Percentiles rank a stretch among this genome's conserved stretches.
Evolutionary conservation across 2,329 filamentous ascomycete species (phyloP).

Genomic region (Phaeosphaeria sp.): DNA sequence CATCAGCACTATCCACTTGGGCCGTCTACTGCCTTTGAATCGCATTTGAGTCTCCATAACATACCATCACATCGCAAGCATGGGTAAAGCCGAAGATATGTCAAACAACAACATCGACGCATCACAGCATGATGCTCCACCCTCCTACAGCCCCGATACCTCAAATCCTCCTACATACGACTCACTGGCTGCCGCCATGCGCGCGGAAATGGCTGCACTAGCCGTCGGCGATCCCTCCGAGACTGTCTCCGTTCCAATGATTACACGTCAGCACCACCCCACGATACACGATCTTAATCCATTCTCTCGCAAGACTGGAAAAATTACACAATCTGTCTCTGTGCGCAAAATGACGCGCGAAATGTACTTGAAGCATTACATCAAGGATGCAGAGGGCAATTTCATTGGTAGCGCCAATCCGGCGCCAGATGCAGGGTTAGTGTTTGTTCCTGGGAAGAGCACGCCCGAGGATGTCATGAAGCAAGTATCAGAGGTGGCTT

Average conservation of each 20-base stretch:
- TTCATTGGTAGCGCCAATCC: slow-evolving; percentile 31
- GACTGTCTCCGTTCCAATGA: slow-evolving; percentile 20
- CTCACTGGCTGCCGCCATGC: slow-evolving; percentile 1
- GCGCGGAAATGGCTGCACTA: slow-evolving; percentile 9
- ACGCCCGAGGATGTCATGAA: slow-evolving; percentile 34
- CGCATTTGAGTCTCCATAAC: not conserved
- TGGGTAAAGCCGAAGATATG: not conserved
- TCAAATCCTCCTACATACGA: slow-evolving; percentile 12
- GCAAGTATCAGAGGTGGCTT: slow-evolving; percentile 35
- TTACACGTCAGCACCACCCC: slow-evolving; percentile 9
- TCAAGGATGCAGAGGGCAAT: slow-evolving; percentile 36
- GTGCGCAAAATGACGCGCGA: slow-evolving; percentile 27
- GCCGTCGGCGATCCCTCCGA: slow-evolving; percentile 11
- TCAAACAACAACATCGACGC: not conserved
- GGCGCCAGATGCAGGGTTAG: slow-evolving; percentile 31
- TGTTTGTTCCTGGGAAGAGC: slow-evolving; percentile 38
- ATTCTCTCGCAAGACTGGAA: slow-evolving; percentile 15
- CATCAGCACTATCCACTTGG: not conserved
- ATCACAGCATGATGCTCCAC: slow-evolving; percentile 4
- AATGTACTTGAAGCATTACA: slow-evolving; percentile 36
- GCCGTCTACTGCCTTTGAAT: not conserved
- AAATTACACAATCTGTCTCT: slow-evolving; percentile 7
- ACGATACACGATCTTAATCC: slow-evolving; percentile 20
- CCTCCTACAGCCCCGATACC: slow-evolving; percentile 7
- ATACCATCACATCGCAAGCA: not conserved